Evolutionary conservation across 805 yeast genomes (phyloP).

Genomic region (Metschnikowia similis): DNA sequence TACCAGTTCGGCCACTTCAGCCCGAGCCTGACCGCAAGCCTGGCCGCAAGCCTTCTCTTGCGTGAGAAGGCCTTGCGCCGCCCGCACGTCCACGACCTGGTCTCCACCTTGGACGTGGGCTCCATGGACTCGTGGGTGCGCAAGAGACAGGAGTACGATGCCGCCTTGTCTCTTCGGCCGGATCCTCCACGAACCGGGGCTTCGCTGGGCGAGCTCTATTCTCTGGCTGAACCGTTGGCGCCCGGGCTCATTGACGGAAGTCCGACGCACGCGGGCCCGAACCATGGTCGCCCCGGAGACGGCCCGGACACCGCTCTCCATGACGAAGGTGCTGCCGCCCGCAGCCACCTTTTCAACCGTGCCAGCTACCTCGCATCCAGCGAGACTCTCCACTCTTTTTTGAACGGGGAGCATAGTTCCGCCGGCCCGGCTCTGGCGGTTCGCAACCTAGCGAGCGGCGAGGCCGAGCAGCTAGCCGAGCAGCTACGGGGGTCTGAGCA

Average conservation of each 20-base stretch:
- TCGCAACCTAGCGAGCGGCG: too few relatives aligned
- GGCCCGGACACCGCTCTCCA: too few relatives aligned
- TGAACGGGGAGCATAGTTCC: too few relatives aligned
- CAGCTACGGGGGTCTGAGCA: neutral
- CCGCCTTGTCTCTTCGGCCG: constrained; percentile 10
- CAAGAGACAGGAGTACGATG: constrained; percentile 46
- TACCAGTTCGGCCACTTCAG: constrained; percentile 18
- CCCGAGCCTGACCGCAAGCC: constrained; percentile 14
- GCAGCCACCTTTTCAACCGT: constrained; percentile 8
- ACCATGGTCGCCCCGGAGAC: too few relatives aligned
- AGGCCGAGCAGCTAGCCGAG: too few relatives aligned
- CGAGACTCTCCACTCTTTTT: constrained; percentile 17
- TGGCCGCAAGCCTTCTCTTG: constrained; percentile 12
- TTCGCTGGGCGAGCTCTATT: too few relatives aligned
- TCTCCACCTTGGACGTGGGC: constrained; percentile 40
- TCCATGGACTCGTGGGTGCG: constrained; percentile 52
- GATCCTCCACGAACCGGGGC: neutral
- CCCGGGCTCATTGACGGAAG: too few relatives aligned
- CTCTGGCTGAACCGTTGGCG: too few relatives aligned
- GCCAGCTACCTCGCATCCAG: constrained; percentile 29
- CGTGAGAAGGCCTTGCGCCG: constrained; percentile 12
- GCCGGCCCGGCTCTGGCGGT: too few relatives aligned
- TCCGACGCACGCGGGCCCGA: too few relatives aligned
- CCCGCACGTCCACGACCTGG: constrained; percentile 24
- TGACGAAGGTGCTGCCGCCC: too few relatives aligned